These are phyloP conservation scores for Heliosperma pusillum DNA, from an alignment of 148 eudicot genomes.

Conservation along the genomic window DNA sequence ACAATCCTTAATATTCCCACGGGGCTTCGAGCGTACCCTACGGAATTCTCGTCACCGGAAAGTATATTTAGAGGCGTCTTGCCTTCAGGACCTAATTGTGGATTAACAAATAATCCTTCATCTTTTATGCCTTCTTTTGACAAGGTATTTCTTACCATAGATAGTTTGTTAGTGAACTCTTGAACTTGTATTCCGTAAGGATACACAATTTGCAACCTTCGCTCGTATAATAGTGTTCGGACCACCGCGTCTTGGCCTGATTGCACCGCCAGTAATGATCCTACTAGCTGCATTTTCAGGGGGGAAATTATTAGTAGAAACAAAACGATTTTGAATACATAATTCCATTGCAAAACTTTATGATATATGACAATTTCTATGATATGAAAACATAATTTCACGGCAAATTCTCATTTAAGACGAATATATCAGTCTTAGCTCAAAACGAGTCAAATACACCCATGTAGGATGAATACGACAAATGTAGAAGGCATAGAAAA, in stretches of 20 bases:
- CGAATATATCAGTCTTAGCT: no score
- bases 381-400: no score
- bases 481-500: no score
- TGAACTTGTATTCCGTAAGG: conserved; percentile 67
- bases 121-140: conserved; percentile 57
- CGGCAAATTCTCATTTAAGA: no score
- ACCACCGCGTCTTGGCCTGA: conserved; percentile 92
- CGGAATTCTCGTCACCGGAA: conserved; percentile 48
- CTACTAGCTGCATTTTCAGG: conserved; percentile 64
- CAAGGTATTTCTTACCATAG: conserved; percentile 55
- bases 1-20: conserved; percentile 69
- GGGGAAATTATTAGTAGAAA: no score
- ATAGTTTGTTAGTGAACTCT: conserved; percentile 61
- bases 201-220: conserved; percentile 35
- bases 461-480: no score
- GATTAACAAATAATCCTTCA: conserved; percentile 53
- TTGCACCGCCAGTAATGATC: conserved; percentile 74
- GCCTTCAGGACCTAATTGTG: conserved; percentile 37
- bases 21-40: conserved; percentile 62
- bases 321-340: no score
- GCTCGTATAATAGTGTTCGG: conserved; percentile 56
- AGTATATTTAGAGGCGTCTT: conserved; percentile 53
- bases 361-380: no score
- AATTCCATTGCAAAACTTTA: no score
- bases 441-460: no score